Evolutionary conservation across 1,139 yeast genomes (phyloP).

Genomic region (Wickerhamomyces sp.): DNA sequence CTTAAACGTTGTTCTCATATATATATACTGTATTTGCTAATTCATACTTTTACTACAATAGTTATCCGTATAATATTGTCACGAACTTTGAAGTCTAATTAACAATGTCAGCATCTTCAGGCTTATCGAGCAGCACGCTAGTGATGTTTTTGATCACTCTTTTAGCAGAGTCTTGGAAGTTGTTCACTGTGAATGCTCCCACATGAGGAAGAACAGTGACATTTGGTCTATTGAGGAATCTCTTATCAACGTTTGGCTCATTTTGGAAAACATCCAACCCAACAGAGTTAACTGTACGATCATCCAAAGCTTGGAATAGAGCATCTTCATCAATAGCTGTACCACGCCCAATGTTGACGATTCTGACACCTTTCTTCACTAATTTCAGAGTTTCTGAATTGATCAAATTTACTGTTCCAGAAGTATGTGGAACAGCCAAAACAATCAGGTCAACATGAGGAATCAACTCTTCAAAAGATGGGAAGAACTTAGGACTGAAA

Average conservation of each 20-base stretch:
- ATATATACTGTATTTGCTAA: too few species aligned
- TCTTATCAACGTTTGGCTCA: conserved; percentile 58
- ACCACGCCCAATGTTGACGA: conserved; percentile 82
- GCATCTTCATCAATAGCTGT: conserved; percentile 69
- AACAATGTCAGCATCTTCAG: neutral
- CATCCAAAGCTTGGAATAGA: conserved; percentile 58
- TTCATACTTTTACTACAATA: too few species aligned
- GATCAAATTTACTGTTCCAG: conserved; percentile 53
- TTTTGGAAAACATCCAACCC: conserved; percentile 77
- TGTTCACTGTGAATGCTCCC: conserved; percentile 34
- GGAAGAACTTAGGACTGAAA: conserved; percentile 43
- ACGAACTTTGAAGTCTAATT: neutral
- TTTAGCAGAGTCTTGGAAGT: conserved; percentile 9
- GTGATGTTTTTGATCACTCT: conserved; percentile 15
- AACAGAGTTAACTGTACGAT: conserved; percentile 64
- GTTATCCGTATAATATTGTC: conserved; percentile 12
- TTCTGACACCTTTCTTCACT: conserved; percentile 52
- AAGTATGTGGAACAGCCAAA: conserved; percentile 63
- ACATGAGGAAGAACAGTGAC: conserved; percentile 77
- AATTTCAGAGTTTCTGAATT: conserved; percentile 42
- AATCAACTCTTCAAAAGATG: conserved; percentile 35
- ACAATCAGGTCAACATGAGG: conserved; percentile 51
- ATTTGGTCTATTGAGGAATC: conserved; percentile 52
- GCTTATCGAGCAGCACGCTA: conserved; percentile 8
- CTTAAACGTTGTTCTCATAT: too few species aligned